Evolutionary conservation across 768 basidiomycete genomes (phyloP).

Genomic region (Auricularia sp.): DNA sequence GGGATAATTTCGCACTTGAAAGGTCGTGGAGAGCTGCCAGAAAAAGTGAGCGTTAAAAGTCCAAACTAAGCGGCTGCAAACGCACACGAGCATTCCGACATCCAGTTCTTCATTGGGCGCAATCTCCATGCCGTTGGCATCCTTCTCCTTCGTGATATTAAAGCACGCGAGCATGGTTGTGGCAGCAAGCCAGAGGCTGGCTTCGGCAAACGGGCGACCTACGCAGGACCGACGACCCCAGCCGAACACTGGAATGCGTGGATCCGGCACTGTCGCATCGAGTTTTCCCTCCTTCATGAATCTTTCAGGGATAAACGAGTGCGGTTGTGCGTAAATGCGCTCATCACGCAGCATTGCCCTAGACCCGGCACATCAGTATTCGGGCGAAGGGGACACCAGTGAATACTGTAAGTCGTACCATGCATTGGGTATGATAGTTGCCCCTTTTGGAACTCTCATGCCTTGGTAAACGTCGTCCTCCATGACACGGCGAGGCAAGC

Average conservation of each 20-base stretch:
- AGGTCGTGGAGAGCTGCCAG: neutral
- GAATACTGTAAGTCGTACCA: neutral
- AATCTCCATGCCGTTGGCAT: neutral
- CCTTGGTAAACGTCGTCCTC: neutral
- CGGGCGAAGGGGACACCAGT: neutral
- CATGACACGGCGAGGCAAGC: neutral
- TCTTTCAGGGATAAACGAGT: neutral
- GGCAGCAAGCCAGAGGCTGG: constrained; percentile 16
- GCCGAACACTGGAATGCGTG: constrained; percentile 2
- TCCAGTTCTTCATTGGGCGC: neutral
- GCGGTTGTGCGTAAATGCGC: neutral
- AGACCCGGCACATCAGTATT: neutral
- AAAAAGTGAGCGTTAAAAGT: too few relatives aligned
- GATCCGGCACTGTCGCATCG: neutral
- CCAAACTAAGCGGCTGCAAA: neutral
- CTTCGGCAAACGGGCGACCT: constrained; percentile 17
- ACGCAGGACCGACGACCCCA: constrained; percentile 15
- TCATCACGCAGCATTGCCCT: neutral
- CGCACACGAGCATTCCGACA: neutral
- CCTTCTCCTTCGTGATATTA: constrained; percentile 9
- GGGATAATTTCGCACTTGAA: neutral
- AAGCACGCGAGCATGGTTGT: constrained; percentile 19
- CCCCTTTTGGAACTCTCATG: neutral
- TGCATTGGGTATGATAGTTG: neutral
- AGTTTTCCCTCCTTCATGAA: neutral